Evolutionary conservation across 495 filamentous ascomycete species (phyloP), one percentile per base, ranked within the genome.

Genomic region (Evansstolkia leycettana): DNA sequence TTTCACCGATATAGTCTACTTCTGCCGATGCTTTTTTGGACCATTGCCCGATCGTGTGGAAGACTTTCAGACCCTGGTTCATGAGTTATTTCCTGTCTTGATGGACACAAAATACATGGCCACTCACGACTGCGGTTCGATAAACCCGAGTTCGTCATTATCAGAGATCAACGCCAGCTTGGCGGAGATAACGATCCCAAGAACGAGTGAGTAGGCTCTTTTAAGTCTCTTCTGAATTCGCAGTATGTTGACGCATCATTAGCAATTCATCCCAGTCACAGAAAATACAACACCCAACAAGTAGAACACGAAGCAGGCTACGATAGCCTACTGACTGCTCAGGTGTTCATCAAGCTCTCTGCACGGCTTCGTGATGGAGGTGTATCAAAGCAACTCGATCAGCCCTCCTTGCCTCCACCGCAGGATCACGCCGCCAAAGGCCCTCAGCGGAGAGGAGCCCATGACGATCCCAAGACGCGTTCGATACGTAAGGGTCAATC

Each of bases 61-160:
- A 28, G 72, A 76, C 17, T 87, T 87, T 47, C 61, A 73, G 25
- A 28, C 47, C 2, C 42, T 53, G 13, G 57, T 77, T 14, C 65
- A 76, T 40, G 31, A 55, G 18, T 41, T 76, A 5, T 89, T 89
- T 48, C 83, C 85, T 0, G 35, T 66, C 12, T 54, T 90, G 11
- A 57, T 86, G 5, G 85, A 92, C 45, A 89, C 84, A 0, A 89
- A 89, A 46, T 86, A 77, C 40, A 64, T 93, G 36, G 70, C 73
- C 13, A 78, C 74, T 5, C 62, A 71, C 39, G 59, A 64, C 46
- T 61, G 62, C 48, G 63, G 68, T 27, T 63, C 62, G 15, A 65
- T 63, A 11, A 66, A 73, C 8, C 60, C 67, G 35, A 51, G 45
- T 13, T 60, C 70, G 2, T 70, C 70, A 11, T 46, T 82, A 23